Percentiles rank a stretch among this genome's conserved stretches.
These are phyloP conservation scores for Zea luxurians DNA, from an alignment of 176 grass and related monocot genomes.

Conservation along the genomic window DNA sequence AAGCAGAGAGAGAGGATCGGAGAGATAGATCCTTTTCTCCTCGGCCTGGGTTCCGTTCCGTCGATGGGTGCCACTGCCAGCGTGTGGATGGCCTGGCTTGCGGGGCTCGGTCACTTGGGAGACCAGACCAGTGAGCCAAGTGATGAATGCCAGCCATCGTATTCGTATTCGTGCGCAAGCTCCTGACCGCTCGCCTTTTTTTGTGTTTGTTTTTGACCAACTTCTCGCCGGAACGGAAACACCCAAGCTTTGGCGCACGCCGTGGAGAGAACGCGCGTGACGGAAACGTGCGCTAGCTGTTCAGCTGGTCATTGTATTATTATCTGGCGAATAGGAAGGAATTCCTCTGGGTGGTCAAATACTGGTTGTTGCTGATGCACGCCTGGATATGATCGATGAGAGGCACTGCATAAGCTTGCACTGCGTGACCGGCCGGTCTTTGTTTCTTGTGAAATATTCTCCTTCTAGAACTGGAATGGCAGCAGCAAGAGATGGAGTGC, in stretches of 20 bases:
- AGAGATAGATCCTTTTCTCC: conserved; percentile 33
- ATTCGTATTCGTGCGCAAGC: not conserved
- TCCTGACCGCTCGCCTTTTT: not conserved
- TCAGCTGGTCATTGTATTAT: not conserved
- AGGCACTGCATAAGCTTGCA: not conserved
- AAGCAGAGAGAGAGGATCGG: conserved; percentile 20
- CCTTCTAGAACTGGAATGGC: not conserved
- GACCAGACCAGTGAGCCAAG: not conserved
- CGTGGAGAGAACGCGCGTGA: not conserved
- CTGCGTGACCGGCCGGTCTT: not conserved
- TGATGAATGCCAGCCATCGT: not conserved
- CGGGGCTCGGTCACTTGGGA: conserved; percentile 42
- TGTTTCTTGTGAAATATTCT: not conserved
- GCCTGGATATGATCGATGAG: not conserved
- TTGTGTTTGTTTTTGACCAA: conserved; percentile 44
- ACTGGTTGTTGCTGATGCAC: not conserved
- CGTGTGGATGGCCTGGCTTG: conserved; percentile 31
- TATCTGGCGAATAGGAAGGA: not conserved
- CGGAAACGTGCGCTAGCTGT: conserved; percentile 9
- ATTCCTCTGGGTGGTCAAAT: conserved; percentile 37
- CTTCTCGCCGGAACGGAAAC: conserved; percentile 6
- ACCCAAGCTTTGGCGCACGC: not conserved
- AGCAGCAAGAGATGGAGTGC: not conserved
- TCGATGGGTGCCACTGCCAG: no score
- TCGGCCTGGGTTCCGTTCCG: not conserved